A percentile compares a stretch with the other conserved stretches of the same genome.
Evolutionary conservation across 768 basidiomycete genomes (phyloP).

Genomic region (Leccinum variicolor): DNA sequence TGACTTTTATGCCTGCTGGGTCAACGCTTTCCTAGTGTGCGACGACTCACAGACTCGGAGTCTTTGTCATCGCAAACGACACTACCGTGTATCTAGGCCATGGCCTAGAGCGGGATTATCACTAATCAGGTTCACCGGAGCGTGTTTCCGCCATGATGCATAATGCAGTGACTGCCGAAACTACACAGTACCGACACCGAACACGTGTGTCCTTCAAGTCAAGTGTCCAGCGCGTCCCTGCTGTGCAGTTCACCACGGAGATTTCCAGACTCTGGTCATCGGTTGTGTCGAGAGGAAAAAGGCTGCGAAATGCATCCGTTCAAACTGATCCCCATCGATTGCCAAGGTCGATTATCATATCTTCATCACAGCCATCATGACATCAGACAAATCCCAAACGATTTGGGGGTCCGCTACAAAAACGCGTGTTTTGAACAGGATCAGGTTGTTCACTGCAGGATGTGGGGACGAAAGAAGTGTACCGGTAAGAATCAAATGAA

Average conservation of each 20-base stretch:
- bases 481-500: not conserved
- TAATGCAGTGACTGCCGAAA: not conserved
- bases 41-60: not conserved
- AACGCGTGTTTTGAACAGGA: conserved; percentile 4
- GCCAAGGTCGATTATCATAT: conserved; percentile 2
- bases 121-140: conserved; percentile 2
- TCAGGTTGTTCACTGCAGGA: not conserved
- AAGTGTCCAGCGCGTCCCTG: not conserved
- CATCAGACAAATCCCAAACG: conserved; percentile 21
- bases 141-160: not conserved
- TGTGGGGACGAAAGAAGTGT: not conserved
- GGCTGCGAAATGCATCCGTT: not conserved
- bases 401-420: conserved; percentile 14
- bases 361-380: conserved; percentile 1
- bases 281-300: not conserved
- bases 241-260: not conserved
- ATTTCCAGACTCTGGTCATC: not conserved
- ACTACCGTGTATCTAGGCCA: not conserved
- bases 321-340: conserved; percentile 12
- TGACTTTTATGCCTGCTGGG: not conserved
- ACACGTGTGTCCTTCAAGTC: conserved; percentile 7
- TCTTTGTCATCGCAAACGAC: not conserved
- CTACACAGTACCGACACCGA: not conserved
- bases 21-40: not conserved
- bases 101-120: conserved; percentile 2